phyloP scores from a whole-genome alignment of 2,329 filamentous ascomycete species.

The Colletotrichum costaricense region DNA sequence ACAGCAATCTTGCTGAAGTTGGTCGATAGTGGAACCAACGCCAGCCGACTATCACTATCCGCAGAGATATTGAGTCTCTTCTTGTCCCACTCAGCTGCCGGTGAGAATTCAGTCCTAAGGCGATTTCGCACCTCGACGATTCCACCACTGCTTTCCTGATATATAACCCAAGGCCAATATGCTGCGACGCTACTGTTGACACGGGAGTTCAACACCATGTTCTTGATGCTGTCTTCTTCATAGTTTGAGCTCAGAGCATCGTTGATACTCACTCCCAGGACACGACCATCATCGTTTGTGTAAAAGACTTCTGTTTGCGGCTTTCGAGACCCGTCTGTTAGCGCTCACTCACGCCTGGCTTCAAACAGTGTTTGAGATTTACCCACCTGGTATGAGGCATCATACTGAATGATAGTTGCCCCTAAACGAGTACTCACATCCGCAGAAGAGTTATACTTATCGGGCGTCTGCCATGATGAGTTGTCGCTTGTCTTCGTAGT shows the following conservation, averaged over 20 bases:
- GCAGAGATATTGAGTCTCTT: background rate
- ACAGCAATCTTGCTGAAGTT: constrained; percentile 11
- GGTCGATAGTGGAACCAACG: constrained; percentile 7
- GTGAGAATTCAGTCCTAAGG: background rate
- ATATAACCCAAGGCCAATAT: constrained; percentile 11
- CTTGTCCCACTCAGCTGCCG: background rate
- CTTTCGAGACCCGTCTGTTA: background rate
- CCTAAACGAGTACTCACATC: background rate
- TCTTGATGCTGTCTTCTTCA: constrained; percentile 15
- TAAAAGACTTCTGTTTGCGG: constrained; percentile 12
- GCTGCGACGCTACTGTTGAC: background rate
- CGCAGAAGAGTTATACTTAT: background rate
- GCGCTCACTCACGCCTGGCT: background rate
- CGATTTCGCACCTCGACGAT: constrained; percentile 13
- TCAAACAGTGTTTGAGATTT: background rate
- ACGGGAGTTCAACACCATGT: background rate
- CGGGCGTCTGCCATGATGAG: background rate
- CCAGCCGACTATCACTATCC: background rate
- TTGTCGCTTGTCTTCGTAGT: background rate
- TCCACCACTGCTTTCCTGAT: background rate
- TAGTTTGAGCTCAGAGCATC: background rate
- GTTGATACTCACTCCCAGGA: constrained; percentile 18
- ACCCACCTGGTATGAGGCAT: background rate
- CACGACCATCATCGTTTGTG: background rate
- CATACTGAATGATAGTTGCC: background rate